Percentiles rank a stretch among this genome's conserved stretches.
phyloP scores from a whole-genome alignment of 1,139 yeast genomes.

The Hyphopichia wangnamkhiaoensis region DNA sequence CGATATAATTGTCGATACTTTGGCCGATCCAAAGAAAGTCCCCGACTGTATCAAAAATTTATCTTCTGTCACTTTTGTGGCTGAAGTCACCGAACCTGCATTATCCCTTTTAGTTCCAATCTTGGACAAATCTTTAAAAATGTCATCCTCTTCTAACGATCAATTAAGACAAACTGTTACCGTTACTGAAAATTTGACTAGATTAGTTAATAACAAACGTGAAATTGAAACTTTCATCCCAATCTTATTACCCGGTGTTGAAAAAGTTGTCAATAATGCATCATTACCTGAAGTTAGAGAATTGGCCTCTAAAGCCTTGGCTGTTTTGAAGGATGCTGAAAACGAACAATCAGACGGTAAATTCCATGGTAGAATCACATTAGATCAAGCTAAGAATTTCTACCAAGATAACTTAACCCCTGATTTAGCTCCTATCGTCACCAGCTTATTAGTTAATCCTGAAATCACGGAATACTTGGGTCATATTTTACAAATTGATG shows the following conservation, averaged over 20 bases:
- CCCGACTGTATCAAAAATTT: constrained; percentile 87
- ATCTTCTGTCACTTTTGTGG: constrained; percentile 94
- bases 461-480: constrained; percentile 52
- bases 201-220: constrained; percentile 90
- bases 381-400: constrained; percentile 54
- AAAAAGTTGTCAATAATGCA: constrained; percentile 85
- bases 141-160: constrained; percentile 90
- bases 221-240: constrained; percentile 92
- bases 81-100: constrained; percentile 97
- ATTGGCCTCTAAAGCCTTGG: constrained; percentile 81
- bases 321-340: constrained; percentile 81
- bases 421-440: constrained; percentile 22
- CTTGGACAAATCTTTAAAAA: constrained; percentile 83
- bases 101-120: constrained; percentile 89
- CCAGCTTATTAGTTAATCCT: constrained; percentile 27
- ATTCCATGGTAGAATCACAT: constrained; percentile 72
- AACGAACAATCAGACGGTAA: constrained; percentile 63
- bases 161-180: constrained; percentile 95
- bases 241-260: constrained; percentile 81
- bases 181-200: constrained; percentile 92
- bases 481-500: constrained; percentile 62
- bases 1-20: constrained; percentile 81
- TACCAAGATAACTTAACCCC: constrained; percentile 37
- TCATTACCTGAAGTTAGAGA: constrained; percentile 97
- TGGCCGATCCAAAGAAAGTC: constrained; percentile 86